phyloP scores from a whole-genome alignment of 2,329 filamentous ascomycete genomes.

The Plenodomus lindquistii region DNA sequence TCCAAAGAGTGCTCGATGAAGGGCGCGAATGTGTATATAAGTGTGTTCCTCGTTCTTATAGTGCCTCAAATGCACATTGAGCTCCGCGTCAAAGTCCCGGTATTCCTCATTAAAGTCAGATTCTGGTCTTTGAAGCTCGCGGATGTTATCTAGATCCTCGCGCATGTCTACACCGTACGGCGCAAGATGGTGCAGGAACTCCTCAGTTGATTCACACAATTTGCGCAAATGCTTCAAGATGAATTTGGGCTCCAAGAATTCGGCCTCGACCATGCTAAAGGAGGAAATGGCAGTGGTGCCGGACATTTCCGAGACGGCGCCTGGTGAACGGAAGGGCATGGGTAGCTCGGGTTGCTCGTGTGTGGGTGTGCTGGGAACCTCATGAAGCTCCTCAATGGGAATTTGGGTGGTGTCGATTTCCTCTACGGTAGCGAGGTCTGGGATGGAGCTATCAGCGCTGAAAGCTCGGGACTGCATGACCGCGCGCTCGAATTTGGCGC shows the following conservation, averaged over 20 bases:
- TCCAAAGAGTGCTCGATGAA: conserved; percentile 47
- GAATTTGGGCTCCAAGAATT: conserved; percentile 46
- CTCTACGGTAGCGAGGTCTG: conserved; percentile 42
- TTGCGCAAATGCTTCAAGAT: conserved; percentile 49
- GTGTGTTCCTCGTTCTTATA: conserved; percentile 45
- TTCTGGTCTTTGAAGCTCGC: conserved; percentile 37
- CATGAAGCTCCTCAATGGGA: conserved; percentile 16
- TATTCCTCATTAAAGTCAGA: conserved; percentile 48
- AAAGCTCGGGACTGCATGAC: too few relatives aligned
- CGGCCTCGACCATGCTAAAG: conserved; percentile 50
- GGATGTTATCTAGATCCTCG: conserved; percentile 27
- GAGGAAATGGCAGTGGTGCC: conserved; percentile 53
- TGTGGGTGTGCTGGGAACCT: conserved; percentile 27
- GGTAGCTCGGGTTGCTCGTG: conserved; percentile 10
- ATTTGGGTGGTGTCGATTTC: conserved; percentile 30
- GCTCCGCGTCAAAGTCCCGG: conserved; percentile 35
- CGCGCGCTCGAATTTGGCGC: neutral
- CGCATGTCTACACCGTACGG: conserved; percentile 27
- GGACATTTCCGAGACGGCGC: conserved; percentile 48
- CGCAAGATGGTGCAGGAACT: conserved; percentile 37
- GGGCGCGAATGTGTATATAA: conserved; percentile 47
- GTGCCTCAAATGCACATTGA: conserved; percentile 41
- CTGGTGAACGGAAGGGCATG: conserved; percentile 36
- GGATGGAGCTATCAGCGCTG: conserved; percentile 12
- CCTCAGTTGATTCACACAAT: conserved; percentile 34